phyloP scores from a whole-genome alignment of 2,329 filamentous ascomycete genomes.

The Stemphylium vesicarium region DNA sequence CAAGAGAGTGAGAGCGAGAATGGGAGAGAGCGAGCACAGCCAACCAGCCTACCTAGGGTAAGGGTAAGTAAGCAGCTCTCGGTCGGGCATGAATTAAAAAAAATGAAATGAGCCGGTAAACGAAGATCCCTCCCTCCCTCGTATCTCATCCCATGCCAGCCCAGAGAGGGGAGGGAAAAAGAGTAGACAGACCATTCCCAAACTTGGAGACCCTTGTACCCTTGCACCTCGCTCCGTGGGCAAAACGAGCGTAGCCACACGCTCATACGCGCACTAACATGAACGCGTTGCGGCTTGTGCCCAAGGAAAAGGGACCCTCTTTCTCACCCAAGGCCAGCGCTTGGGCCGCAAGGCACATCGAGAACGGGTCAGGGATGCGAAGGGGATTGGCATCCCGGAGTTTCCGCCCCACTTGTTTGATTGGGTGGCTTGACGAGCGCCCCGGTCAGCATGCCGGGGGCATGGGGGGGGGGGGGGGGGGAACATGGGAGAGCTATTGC shows the following conservation, averaged over 20 bases:
- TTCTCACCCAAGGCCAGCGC: neutral
- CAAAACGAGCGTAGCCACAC: too few relatives aligned
- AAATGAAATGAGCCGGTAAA: constrained; percentile 3
- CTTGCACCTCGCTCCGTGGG: neutral
- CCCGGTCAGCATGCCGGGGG: neutral
- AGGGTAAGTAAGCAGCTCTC: neutral
- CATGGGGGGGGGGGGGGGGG: neutral
- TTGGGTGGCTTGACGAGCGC: constrained; percentile 9
- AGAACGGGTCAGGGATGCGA: neutral
- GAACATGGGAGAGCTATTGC: constrained; percentile 1
- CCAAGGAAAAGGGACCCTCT: neutral
- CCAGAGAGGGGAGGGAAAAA: neutral
- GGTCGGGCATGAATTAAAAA: constrained; percentile 3
- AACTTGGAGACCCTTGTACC: neutral
- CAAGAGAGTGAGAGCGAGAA: neutral
- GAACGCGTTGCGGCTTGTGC: too few relatives aligned
- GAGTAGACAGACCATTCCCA: neutral
- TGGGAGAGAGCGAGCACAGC: neutral
- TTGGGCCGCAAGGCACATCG: constrained; percentile 2
- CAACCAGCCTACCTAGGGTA: neutral
- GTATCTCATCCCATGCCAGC: neutral
- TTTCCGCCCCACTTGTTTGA: constrained; percentile 7
- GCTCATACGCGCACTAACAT: too few relatives aligned
- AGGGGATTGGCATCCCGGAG: neutral
- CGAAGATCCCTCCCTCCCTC: constrained; percentile 3